Evolutionary conservation across 495 filamentous ascomycete genomes (phyloP).

Genomic region (Clohesyomyces aquaticus): DNA sequence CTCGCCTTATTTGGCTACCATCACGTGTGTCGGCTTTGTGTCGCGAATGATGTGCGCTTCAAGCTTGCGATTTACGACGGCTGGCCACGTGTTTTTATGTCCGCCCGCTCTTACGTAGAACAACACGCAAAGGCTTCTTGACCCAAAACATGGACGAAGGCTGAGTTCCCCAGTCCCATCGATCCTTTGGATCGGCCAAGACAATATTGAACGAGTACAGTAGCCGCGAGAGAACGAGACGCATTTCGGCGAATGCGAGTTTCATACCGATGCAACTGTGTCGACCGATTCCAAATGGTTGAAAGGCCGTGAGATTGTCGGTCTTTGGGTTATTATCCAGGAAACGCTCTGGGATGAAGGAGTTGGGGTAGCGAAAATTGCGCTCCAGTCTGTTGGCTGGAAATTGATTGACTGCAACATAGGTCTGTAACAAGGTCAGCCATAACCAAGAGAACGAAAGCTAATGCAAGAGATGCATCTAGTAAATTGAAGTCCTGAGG

Average conservation of each 20-base stretch:
- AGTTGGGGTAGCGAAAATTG: constrained; percentile 36
- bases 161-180: constrained; percentile 45
- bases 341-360: constrained; percentile 37
- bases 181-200: constrained; percentile 13
- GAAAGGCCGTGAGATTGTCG: constrained; percentile 27
- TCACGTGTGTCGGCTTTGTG: too few species aligned
- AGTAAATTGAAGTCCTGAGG: too few species aligned
- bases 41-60: too few species aligned
- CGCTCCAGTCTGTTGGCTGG: constrained; percentile 16
- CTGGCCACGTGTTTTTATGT: too few species aligned
- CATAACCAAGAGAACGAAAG: too few species aligned
- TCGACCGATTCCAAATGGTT: constrained; percentile 27
- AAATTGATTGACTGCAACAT: constrained; percentile 28
- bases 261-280: constrained; percentile 32
- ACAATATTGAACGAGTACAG: constrained; percentile 25
- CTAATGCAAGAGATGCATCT: too few species aligned
- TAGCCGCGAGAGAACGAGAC: constrained; percentile 21
- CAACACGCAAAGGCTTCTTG: constrained; percentile 22
- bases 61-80: too few species aligned
- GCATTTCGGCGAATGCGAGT: constrained; percentile 33
- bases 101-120: neutral
- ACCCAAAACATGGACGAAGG: constrained; percentile 31
- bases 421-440: constrained; percentile 7
- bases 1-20: too few species aligned
- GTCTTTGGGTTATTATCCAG: constrained; percentile 14